These are phyloP conservation scores for Malus fusca DNA, from an alignment of 306 rosid genomes.

Conservation along the genomic window DNA sequence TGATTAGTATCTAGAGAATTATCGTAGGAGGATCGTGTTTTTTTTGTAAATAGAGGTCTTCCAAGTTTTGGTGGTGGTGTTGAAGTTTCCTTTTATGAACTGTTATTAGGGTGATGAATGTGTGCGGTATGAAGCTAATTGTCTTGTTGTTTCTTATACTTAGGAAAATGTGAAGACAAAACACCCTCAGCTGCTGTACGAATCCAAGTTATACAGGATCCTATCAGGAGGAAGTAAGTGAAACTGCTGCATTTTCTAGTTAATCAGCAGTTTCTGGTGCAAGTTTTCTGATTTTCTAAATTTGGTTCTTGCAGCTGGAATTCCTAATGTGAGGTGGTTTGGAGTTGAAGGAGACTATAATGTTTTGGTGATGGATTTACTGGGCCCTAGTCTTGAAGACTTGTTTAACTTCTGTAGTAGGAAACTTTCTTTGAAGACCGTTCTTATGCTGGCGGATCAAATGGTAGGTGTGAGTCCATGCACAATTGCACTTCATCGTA, in stretches of 20 bases:
- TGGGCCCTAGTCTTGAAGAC: slow-evolving; percentile 98
- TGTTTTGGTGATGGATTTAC: slow-evolving; percentile 91
- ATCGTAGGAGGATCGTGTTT: neutral
- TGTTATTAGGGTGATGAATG: neutral
- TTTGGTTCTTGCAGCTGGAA: slow-evolving; percentile 65
- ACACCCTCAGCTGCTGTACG: slow-evolving; percentile 94
- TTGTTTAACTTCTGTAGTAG: slow-evolving; percentile 91
- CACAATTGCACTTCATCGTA: neutral
- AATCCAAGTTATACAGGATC: slow-evolving; percentile 90
- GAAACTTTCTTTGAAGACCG: slow-evolving; percentile 84
- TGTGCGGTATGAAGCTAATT: neutral
- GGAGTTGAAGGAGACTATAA: slow-evolving; percentile 97
- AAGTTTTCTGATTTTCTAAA: neutral
- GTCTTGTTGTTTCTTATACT: slow-evolving; percentile 14
- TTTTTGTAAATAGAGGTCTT: neutral
- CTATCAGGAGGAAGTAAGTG: slow-evolving; percentile 94
- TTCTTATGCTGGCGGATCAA: slow-evolving; percentile 98
- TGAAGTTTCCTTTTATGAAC: neutral
- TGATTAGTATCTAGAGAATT: neutral
- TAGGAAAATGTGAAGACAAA: slow-evolving; percentile 96
- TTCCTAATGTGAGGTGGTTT: slow-evolving; percentile 90
- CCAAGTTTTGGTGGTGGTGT: neutral
- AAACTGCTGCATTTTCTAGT: neutral
- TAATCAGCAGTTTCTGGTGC: neutral
- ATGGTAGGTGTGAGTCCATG: slow-evolving; percentile 50